Evolutionary conservation across 139 green algal species (phyloP).

Genomic region (Volvox reticuliferus): DNA sequence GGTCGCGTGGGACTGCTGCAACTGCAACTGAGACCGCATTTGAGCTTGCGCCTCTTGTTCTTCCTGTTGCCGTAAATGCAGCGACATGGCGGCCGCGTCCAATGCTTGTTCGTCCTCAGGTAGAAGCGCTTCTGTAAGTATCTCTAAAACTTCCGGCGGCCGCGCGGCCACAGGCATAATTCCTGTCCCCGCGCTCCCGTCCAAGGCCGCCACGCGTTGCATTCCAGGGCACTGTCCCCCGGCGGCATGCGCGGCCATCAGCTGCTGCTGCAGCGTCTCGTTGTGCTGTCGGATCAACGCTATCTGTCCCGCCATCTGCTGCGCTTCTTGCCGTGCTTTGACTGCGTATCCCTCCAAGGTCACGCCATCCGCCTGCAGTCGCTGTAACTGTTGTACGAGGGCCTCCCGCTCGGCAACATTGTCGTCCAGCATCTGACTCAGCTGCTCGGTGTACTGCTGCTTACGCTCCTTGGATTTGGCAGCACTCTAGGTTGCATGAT

Average conservation of each 20-base stretch:
- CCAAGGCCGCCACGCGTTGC: neutral
- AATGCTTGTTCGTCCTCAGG: neutral
- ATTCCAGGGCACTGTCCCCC: neutral
- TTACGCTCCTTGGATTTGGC: constrained; percentile 68
- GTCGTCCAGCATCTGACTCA: constrained; percentile 54
- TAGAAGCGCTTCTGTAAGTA: constrained; percentile 8
- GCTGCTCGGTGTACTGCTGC: constrained; percentile 67
- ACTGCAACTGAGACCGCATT: neutral
- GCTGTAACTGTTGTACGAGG: neutral
- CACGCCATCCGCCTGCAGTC: neutral
- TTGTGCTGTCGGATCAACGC: neutral
- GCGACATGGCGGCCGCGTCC: neutral
- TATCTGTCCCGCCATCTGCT: neutral
- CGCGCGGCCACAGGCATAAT: neutral
- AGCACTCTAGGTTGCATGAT: constrained; percentile 47
- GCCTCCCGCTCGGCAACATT: neutral
- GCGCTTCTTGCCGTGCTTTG: neutral
- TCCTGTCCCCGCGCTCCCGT: too few species aligned
- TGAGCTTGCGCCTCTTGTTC: neutral
- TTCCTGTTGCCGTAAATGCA: neutral
- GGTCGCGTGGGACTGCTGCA: neutral
- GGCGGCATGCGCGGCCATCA: neutral
- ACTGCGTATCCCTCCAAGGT: neutral
- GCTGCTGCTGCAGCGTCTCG: neutral
- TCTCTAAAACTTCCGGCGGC: neutral